Percentiles rank a stretch among this genome's conserved stretches.
Conservation (phyloP, 306 rosid species). For the Pachyrhizus erosus region DNA sequence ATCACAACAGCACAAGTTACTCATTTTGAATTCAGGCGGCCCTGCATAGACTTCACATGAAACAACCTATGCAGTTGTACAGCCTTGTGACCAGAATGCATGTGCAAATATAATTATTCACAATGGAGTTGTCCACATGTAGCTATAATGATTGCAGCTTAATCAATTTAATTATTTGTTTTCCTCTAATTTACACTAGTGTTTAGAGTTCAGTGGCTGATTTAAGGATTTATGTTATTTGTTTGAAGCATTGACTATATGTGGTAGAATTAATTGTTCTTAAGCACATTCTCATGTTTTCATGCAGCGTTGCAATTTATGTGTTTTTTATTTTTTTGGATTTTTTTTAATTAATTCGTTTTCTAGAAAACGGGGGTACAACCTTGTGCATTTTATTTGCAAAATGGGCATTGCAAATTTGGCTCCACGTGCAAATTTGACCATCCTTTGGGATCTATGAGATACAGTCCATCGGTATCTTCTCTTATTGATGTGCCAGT, state of each 20-base stretch:
- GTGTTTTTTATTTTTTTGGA: conserved; percentile 17
- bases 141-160: conserved; percentile 8
- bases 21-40: conserved; percentile 11
- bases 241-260: not conserved
- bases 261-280: conserved; percentile 8
- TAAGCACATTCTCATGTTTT: conserved; percentile 23
- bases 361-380: conserved; percentile 63
- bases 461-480: conserved; percentile 69
- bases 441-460: conserved; percentile 77
- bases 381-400: conserved; percentile 58
- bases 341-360: conserved; percentile 36
- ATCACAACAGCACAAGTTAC: not conserved
- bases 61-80: not conserved
- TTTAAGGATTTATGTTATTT: conserved; percentile 4
- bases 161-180: not conserved
- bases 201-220: conserved; percentile 1
- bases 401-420: conserved; percentile 75
- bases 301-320: conserved; percentile 17
- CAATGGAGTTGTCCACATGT: conserved; percentile 6
- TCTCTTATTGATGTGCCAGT: conserved; percentile 72
- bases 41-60: not conserved
- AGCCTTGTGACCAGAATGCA: not conserved
- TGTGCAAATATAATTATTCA: conserved; percentile 17
- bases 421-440: conserved; percentile 87
- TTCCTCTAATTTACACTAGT: not conserved